Conservation (phyloP, 257 asterid genomes). For the Rehmannia glutinosa region DNA sequence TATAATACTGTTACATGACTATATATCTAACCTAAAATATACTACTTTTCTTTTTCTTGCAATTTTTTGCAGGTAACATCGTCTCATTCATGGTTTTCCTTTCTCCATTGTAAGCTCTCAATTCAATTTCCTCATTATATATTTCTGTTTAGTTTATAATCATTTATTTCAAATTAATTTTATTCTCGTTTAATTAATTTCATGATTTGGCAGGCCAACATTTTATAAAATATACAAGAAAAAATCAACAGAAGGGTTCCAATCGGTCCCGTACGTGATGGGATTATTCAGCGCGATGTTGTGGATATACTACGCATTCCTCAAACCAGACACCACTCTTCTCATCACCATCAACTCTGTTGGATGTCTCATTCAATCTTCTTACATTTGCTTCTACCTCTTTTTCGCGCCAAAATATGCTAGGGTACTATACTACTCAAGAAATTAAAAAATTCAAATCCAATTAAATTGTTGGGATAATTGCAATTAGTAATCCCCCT, state of each 20-base stretch:
- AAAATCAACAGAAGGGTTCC: constrained; percentile 58
- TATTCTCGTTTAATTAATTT: neutral
- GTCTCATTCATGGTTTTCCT: constrained; percentile 65
- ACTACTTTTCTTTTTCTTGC: constrained; percentile 10
- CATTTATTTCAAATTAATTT: neutral
- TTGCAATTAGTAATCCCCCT: no score
- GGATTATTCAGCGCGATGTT: constrained; percentile 65
- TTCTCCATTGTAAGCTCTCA: constrained; percentile 49
- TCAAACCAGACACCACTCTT: constrained; percentile 56
- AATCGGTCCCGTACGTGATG: constrained; percentile 48
- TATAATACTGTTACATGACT: no score
- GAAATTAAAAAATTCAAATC: neutral
- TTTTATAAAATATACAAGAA: constrained; percentile 53
- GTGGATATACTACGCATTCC: constrained; percentile 69
- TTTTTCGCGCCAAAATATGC: constrained; percentile 39
- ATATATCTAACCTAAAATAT: no score
- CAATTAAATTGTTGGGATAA: no score
- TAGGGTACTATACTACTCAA: constrained; percentile 36
- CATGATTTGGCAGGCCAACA: constrained; percentile 66
- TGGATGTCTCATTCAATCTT: constrained; percentile 50
- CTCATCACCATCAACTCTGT: constrained; percentile 61
- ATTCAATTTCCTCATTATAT: neutral
- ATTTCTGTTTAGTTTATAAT: neutral
- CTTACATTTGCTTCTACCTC: constrained; percentile 47
- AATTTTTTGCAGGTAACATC: constrained; percentile 40